Evolutionary conservation across 768 basidiomycete species (phyloP).

Genomic region (Tubosaeta brunneosetosa): DNA sequence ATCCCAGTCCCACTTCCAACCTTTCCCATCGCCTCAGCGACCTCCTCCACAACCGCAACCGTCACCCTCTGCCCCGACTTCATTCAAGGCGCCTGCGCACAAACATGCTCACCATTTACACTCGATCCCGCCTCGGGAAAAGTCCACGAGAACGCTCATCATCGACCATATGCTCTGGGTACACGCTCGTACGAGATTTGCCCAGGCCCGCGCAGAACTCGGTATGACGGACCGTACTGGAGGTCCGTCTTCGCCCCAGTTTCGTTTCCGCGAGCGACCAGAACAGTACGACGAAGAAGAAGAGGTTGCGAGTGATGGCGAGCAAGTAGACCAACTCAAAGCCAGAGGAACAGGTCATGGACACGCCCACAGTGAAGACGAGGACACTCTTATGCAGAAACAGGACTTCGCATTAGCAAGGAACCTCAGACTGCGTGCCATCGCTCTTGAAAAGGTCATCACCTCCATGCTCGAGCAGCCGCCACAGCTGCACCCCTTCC

Average conservation of each 20-base stretch:
- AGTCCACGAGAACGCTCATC: slow-evolving; percentile 83
- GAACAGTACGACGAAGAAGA: slow-evolving; percentile 78
- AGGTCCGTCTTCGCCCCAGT: slow-evolving; percentile 56
- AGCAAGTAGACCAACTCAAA: slow-evolving; percentile 40
- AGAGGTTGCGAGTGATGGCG: slow-evolving; percentile 60
- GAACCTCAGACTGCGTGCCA: slow-evolving; percentile 64
- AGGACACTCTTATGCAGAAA: slow-evolving; percentile 49
- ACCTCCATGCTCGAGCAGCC: slow-evolving; percentile 78
- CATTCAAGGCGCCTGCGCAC: slow-evolving; percentile 73
- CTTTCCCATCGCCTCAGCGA: slow-evolving; percentile 13
- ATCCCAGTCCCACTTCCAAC: slow-evolving; percentile 15
- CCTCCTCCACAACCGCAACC: slow-evolving; percentile 7
- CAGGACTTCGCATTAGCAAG: slow-evolving; percentile 65
- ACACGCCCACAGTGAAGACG: slow-evolving; percentile 49
- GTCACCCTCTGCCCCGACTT: slow-evolving; percentile 13
- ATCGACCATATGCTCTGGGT: slow-evolving; percentile 87
- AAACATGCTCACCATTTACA: slow-evolving; percentile 87
- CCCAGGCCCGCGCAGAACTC: slow-evolving; percentile 79
- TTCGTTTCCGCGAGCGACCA: slow-evolving; percentile 59
- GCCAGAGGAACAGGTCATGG: slow-evolving; percentile 51
- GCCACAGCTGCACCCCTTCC: slow-evolving; percentile 55
- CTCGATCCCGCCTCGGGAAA: slow-evolving; percentile 81
- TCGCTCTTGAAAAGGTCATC: slow-evolving; percentile 79
- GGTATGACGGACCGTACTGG: slow-evolving; percentile 82
- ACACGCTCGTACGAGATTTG: slow-evolving; percentile 73